These are phyloP conservation scores for Pichia occidentalis DNA, from an alignment of 805 yeast species.

Conservation along the genomic window DNA sequence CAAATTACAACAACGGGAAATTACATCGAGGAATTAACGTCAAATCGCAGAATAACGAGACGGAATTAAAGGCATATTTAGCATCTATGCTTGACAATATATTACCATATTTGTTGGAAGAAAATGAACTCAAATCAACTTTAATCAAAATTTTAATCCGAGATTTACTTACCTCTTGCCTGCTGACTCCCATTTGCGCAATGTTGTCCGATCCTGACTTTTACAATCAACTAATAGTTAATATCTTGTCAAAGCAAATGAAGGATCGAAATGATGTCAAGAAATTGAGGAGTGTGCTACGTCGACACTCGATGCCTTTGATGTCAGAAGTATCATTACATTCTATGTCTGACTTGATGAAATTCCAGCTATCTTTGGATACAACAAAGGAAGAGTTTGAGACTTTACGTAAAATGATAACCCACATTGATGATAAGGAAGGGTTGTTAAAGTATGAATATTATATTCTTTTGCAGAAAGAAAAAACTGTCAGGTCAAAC, in stretches of 20 bases:
- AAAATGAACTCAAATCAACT: constrained; percentile 39
- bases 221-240: constrained; percentile 61
- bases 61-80: constrained; percentile 45
- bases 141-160: constrained; percentile 45
- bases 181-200: constrained; percentile 44
- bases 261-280: constrained; percentile 72
- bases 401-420: constrained; percentile 33
- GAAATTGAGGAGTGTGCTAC: constrained; percentile 61
- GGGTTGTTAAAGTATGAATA: constrained; percentile 45
- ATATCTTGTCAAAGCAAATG: constrained; percentile 54
- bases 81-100: constrained; percentile 35
- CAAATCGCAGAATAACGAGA: constrained; percentile 31
- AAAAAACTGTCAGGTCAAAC: neutral
- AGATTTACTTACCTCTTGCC: constrained; percentile 57
- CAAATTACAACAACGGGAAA: constrained; percentile 42
- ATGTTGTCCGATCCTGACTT: constrained; percentile 68
- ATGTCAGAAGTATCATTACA: no score
- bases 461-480: constrained; percentile 38
- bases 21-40: constrained; percentile 52
- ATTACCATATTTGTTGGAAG: constrained; percentile 45
- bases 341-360: constrained; percentile 1
- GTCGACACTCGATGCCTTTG: constrained; percentile 45
- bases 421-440: constrained; percentile 29
- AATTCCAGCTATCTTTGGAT: constrained; percentile 9
- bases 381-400: constrained; percentile 29